A percentile compares a stretch with the other conserved stretches of the same genome.
Conservation (phyloP, 1,284 basidiomycete species). For the Ganoderma lucidum region DNA sequence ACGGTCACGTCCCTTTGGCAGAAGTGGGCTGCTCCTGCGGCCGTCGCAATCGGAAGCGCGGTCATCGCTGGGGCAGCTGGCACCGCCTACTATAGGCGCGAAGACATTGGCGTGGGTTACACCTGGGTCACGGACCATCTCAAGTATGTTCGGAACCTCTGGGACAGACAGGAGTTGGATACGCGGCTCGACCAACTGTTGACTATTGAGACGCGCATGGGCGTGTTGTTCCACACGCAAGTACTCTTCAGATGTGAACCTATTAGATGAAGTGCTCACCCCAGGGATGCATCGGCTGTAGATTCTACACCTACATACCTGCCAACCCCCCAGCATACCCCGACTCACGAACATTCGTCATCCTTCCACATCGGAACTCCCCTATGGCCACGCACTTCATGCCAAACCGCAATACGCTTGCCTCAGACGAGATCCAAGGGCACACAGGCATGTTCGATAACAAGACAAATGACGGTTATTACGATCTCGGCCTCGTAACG, state of each 20-base stretch:
- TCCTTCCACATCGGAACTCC: conserved; percentile 69
- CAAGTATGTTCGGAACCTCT: conserved; percentile 89
- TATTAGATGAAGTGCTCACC: not conserved
- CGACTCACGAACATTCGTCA: conserved; percentile 75
- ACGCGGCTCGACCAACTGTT: conserved; percentile 71
- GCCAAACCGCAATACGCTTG: conserved; percentile 70
- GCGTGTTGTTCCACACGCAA: conserved; percentile 79
- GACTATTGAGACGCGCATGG: conserved; percentile 63
- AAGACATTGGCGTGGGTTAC: conserved; percentile 76
- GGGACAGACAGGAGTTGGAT: conserved; percentile 78
- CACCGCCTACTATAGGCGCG: conserved; percentile 80
- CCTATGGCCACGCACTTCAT: conserved; percentile 63
- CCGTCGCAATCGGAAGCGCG: conserved; percentile 72
- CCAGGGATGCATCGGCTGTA: conserved; percentile 41
- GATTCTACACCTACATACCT: conserved; percentile 82
- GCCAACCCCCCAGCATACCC: conserved; percentile 61
- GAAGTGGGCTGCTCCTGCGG: conserved; percentile 66
- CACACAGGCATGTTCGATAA: conserved; percentile 91
- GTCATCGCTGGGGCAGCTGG: conserved; percentile 87
- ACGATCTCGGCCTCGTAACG: conserved; percentile 79
- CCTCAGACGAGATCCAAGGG: conserved; percentile 84
- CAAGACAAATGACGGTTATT: conserved; percentile 89
- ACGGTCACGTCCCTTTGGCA: conserved; percentile 54
- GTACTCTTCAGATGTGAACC: not conserved
- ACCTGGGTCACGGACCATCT: conserved; percentile 89